A percentile compares a stretch with the other conserved stretches of the same genome.
Evolutionary conservation across 352 stramenopile species (phyloP).

Genomic region (Peronospora destructor): DNA sequence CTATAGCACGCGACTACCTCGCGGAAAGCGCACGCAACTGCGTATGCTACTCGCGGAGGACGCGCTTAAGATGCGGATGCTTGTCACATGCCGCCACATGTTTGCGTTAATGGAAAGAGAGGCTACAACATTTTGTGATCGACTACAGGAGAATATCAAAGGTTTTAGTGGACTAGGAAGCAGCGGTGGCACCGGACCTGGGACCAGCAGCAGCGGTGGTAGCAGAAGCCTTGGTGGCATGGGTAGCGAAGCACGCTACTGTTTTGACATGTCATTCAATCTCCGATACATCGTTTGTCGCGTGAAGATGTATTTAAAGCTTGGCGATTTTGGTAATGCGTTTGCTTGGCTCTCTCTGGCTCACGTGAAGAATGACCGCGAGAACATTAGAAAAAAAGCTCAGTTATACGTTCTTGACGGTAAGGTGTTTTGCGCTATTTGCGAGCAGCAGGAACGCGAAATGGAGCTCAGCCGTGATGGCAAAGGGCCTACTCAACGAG

Average conservation of each 20-base stretch:
- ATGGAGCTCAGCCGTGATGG: slow-evolving; percentile 13
- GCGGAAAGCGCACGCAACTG: slow-evolving; percentile 71
- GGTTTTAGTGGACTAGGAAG: slow-evolving; percentile 42
- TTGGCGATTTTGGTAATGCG: slow-evolving; percentile 45
- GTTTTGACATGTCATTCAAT: slow-evolving; percentile 76
- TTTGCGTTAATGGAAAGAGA: slow-evolving; percentile 68
- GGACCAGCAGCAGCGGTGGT: slow-evolving; percentile 43
- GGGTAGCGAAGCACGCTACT: slow-evolving; percentile 67
- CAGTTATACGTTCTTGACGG: slow-evolving; percentile 66
- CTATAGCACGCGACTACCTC: slow-evolving; percentile 61
- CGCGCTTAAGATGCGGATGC: slow-evolving; percentile 59
- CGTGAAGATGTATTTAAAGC: slow-evolving; percentile 54
- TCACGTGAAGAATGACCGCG: slow-evolving; percentile 69
- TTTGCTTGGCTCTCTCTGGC: slow-evolving; percentile 71
- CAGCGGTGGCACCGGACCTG: slow-evolving; percentile 38
- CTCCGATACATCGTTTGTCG: slow-evolving; percentile 64
- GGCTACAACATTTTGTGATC: slow-evolving; percentile 66
- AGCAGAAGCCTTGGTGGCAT: slow-evolving; percentile 59
- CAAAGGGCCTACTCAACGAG: slow-evolving; percentile 19
- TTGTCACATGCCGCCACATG: slow-evolving; percentile 72
- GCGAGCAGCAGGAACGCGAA: slow-evolving; percentile 49
- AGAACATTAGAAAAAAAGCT: slow-evolving; percentile 56
- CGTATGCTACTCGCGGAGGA: slow-evolving; percentile 79
- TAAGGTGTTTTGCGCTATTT: slow-evolving; percentile 48
- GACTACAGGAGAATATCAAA: slow-evolving; percentile 61